These are phyloP conservation scores for Colletotrichum siamense DNA, from an alignment of 2,329 filamentous ascomycete genomes.

Conservation along the genomic window DNA sequence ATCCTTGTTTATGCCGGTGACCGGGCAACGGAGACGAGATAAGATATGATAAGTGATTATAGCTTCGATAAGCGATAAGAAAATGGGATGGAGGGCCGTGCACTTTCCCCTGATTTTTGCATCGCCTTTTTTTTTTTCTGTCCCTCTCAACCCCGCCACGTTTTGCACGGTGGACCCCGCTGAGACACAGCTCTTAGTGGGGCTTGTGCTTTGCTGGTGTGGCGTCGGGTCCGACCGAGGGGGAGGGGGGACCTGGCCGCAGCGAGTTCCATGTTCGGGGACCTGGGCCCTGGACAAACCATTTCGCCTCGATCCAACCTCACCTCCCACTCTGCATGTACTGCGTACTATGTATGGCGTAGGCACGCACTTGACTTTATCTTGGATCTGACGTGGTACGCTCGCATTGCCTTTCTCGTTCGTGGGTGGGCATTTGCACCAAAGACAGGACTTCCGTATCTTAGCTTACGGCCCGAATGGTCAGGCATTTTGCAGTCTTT, in stretches of 20 bases:
- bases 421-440: not conserved
- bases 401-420: not conserved
- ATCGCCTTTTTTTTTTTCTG: not conserved
- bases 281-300: not conserved
- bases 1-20: constrained; percentile 19
- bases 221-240: constrained; percentile 1
- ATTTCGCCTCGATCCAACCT: not conserved
- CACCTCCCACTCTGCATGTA: not conserved
- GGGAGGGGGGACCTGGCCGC: not conserved
- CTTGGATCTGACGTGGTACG: not conserved
- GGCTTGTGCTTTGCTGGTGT: not conserved
- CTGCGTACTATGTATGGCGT: not conserved
- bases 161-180: constrained; percentile 12
- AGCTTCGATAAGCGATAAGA: not conserved
- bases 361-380: not conserved
- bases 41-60: constrained; percentile 8
- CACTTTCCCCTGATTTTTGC: not conserved
- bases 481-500: not conserved
- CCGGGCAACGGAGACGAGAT: constrained; percentile 9
- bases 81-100: not conserved
- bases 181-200: constrained; percentile 3
- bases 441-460: not conserved
- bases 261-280: not conserved
- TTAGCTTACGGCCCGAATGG: not conserved
- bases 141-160: not conserved